A percentile compares a stretch with the other conserved stretches of the same genome.
Evolutionary conservation across 495 filamentous ascomycete species (phyloP).

Genomic region (Aspergillus avenaceus): DNA sequence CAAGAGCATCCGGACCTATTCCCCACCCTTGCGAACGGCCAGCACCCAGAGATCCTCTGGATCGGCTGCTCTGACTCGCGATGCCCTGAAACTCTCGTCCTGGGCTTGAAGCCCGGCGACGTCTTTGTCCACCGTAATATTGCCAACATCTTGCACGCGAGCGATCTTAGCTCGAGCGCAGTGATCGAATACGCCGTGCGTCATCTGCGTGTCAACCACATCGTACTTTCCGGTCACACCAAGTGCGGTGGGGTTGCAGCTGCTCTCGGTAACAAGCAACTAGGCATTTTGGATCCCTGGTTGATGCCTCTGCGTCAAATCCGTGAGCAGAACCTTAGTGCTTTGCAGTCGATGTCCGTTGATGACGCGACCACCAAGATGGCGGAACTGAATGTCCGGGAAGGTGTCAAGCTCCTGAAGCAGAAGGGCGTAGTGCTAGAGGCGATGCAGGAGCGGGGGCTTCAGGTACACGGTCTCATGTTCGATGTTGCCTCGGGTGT

Average conservation of each 20-base stretch:
- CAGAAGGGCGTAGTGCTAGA: constrained; percentile 56
- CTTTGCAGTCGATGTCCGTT: constrained; percentile 45
- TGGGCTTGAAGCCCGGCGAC: constrained; percentile 78
- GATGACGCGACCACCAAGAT: constrained; percentile 49
- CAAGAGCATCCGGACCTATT: constrained; percentile 70
- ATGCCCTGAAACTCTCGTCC: constrained; percentile 80
- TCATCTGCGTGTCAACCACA: constrained; percentile 71
- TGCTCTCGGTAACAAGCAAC: constrained; percentile 59
- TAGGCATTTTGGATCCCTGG: constrained; percentile 84
- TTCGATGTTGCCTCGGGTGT: constrained; percentile 63
- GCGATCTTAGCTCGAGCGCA: constrained; percentile 68
- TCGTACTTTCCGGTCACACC: constrained; percentile 83
- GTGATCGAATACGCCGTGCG: constrained; percentile 84
- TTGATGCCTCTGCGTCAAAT: constrained; percentile 66
- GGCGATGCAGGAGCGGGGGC: constrained; percentile 62
- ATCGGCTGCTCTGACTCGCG: constrained; percentile 89
- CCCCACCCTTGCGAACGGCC: constrained; percentile 61
- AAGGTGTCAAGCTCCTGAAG: constrained; percentile 61
- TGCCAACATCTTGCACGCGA: constrained; percentile 77
- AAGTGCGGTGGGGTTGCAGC: constrained; percentile 74
- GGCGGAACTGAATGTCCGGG: constrained; percentile 65
- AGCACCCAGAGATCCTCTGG: constrained; percentile 80
- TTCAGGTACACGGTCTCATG: constrained; percentile 68
- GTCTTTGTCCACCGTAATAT: constrained; percentile 95
- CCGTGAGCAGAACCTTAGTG: constrained; percentile 43